Evolutionary conservation across 768 basidiomycete species (phyloP).

Genomic region (Sporobolomyces phaffii): DNA sequence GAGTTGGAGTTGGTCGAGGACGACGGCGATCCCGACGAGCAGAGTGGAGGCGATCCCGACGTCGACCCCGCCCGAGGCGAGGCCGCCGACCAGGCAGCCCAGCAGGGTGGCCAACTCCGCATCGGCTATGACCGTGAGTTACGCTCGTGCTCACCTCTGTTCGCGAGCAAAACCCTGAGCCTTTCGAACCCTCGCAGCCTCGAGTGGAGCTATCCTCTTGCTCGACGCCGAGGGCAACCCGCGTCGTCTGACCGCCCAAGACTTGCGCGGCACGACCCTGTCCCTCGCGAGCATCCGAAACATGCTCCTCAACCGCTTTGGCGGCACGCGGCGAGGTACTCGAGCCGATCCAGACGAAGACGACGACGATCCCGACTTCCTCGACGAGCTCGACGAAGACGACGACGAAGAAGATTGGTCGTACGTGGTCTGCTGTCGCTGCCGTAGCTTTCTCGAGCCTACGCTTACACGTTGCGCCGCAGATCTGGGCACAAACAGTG

Average conservation of each 20-base stretch:
- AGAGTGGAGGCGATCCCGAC: slow-evolving; percentile 16
- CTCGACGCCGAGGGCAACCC: slow-evolving; percentile 7
- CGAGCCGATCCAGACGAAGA: slow-evolving; percentile 17
- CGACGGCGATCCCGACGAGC: not conserved
- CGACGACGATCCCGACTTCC: slow-evolving; percentile 1
- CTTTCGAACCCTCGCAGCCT: slow-evolving; percentile 9
- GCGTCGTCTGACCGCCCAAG: not conserved
- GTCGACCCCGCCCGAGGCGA: no score
- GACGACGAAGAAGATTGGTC: slow-evolving; percentile 18
- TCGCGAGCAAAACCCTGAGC: not conserved
- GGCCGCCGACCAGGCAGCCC: not conserved
- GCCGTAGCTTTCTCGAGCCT: not conserved
- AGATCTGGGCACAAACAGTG: slow-evolving; percentile 8
- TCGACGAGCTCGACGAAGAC: not conserved
- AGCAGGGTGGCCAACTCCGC: slow-evolving; percentile 1
- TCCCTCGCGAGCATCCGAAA: slow-evolving; percentile 12
- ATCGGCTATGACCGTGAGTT: slow-evolving; percentile 24
- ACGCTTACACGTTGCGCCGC: not conserved
- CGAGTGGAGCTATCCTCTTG: slow-evolving; percentile 1
- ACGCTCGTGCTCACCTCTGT: not conserved
- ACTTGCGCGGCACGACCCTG: slow-evolving; percentile 15
- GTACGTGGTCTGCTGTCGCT: not conserved
- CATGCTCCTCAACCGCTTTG: slow-evolving; percentile 22
- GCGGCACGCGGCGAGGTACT: not conserved
- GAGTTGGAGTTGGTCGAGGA: not conserved